Evolutionary conservation across 2,329 filamentous ascomycete species (phyloP).

Genomic region (Trichophyton verrucosum): DNA sequence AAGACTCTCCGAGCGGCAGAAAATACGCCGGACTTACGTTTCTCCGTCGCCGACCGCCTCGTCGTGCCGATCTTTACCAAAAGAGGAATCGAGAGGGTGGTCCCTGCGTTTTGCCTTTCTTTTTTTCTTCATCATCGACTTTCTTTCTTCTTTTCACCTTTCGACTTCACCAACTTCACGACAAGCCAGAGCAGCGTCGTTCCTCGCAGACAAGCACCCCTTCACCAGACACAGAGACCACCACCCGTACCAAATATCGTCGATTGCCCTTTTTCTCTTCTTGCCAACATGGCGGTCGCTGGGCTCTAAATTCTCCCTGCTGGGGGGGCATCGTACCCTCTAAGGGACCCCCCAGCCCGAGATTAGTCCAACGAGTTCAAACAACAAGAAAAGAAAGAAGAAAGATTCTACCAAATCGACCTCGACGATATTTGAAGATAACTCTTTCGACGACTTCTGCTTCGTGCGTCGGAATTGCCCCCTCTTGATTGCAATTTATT

Average conservation of each 20-base stretch:
- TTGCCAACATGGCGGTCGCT: conserved; percentile 64
- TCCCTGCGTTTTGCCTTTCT: neutral
- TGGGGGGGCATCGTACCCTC: conserved; percentile 35
- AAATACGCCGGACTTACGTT: neutral
- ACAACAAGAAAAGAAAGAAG: conserved; percentile 22
- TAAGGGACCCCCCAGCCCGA: conserved; percentile 47
- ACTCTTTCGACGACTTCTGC: conserved; percentile 36
- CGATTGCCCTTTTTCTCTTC: conserved; percentile 43
- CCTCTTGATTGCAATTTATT: conserved; percentile 9
- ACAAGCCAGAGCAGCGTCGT: neutral
- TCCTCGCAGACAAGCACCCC: conserved; percentile 4
- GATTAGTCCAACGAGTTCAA: conserved; percentile 60
- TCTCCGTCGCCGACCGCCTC: neutral
- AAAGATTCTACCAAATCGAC: conserved; percentile 39
- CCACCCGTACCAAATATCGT: conserved; percentile 46
- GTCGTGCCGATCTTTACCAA: neutral
- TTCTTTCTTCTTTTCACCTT: conserved; percentile 9
- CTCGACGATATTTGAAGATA: conserved; percentile 41
- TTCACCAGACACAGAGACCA: conserved; percentile 8
- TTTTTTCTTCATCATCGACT: conserved; percentile 6
- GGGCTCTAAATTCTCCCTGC: conserved; percentile 85
- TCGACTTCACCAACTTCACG: conserved; percentile 7
- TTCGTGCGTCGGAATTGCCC: conserved; percentile 50
- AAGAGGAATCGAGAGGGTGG: neutral
- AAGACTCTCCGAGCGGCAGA: neutral